A percentile compares a stretch with the other conserved stretches of the same genome.
phyloP scores from a whole-genome alignment of 495 filamentous ascomycete genomes.

The Pseudevernia furfuracea region DNA sequence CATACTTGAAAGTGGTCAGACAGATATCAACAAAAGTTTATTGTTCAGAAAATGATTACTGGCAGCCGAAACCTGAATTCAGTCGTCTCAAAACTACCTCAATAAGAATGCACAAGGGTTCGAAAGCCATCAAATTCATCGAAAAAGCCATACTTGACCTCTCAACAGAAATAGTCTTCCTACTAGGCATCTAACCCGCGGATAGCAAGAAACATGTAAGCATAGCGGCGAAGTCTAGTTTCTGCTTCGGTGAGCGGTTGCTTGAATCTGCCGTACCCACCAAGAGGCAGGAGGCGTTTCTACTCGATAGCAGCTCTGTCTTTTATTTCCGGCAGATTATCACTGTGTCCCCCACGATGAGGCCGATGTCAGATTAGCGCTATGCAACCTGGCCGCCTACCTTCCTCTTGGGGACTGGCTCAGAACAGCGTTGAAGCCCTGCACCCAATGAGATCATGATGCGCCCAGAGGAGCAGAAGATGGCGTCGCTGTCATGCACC shows the following conservation, averaged over 20 bases:
- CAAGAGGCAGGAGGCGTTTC: not conserved
- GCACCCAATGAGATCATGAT: not conserved
- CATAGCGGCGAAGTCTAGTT: not conserved
- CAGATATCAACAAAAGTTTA: not conserved
- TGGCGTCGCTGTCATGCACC: too few species aligned
- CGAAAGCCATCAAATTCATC: not conserved
- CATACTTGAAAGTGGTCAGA: too few species aligned
- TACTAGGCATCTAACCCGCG: not conserved
- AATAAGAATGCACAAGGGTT: not conserved
- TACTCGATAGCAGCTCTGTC: not conserved
- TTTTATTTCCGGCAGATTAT: not conserved
- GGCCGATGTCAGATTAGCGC: not conserved
- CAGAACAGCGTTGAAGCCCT: not conserved
- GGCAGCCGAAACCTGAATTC: not conserved
- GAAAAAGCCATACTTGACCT: not conserved
- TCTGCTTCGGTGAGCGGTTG: not conserved
- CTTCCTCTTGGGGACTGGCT: not conserved
- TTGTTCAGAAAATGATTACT: not conserved
- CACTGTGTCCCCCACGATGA: not conserved
- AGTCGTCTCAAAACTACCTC: not conserved
- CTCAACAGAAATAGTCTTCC: not conserved
- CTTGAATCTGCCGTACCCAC: not conserved
- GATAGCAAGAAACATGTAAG: not conserved
- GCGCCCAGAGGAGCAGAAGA: too few species aligned
- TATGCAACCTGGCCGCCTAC: not conserved